Conservation (phyloP, 73 alveolate genomes). For the Uronychia setigera region DNA sequence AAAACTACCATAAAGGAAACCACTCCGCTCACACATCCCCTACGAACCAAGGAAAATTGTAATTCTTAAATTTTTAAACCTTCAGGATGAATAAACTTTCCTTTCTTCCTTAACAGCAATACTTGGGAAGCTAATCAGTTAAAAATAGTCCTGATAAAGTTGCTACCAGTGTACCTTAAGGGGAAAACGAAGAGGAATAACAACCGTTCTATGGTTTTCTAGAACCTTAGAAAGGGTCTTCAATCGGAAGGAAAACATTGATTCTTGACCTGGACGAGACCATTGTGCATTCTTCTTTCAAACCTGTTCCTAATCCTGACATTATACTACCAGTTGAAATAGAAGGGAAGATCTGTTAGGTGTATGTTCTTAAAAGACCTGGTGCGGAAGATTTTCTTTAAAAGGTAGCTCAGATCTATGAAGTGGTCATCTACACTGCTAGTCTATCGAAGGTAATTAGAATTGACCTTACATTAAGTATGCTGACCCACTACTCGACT, state of each 20-base stretch:
- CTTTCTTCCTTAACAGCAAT: not conserved
- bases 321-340: slow-evolving; percentile 51
- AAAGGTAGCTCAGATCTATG: slow-evolving; percentile 49
- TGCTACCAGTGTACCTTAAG: not conserved
- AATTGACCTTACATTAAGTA: slow-evolving; percentile 34
- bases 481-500: slow-evolving; percentile 80
- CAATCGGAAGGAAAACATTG: slow-evolving; percentile 53
- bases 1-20: not conserved
- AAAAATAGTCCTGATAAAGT: not conserved
- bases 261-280: slow-evolving; percentile 80
- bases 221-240: not conserved
- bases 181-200: not conserved
- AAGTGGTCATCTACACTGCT: slow-evolving; percentile 74
- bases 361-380: slow-evolving; percentile 69
- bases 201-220: not conserved
- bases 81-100: not conserved
- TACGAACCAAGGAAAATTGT: not conserved
- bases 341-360: slow-evolving; percentile 51
- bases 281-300: slow-evolving; percentile 64
- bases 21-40: not conserved
- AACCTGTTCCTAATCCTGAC: slow-evolving; percentile 33
- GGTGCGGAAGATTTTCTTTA: slow-evolving; percentile 57
- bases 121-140: not conserved
- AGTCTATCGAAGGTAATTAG: slow-evolving; percentile 51
- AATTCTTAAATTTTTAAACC: not conserved